A percentile compares a stretch with the other conserved stretches of the same genome.
These are phyloP conservation scores for Sicyos baderoa DNA, from an alignment of 306 rosid genomes.

Conservation along the genomic window DNA sequence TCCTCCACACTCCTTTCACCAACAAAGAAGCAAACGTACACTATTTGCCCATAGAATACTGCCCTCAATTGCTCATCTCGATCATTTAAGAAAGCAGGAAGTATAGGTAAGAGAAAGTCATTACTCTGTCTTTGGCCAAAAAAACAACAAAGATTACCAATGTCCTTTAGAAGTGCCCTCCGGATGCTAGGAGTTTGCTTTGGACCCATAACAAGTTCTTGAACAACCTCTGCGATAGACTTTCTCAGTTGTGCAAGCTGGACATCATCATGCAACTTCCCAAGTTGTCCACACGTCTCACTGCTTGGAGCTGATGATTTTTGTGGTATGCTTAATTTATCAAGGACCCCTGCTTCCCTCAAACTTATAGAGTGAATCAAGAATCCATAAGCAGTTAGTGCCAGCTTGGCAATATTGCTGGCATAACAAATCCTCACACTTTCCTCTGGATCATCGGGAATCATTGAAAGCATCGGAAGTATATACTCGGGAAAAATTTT, in stretches of 20 bases:
- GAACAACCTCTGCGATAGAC: slow-evolving; percentile 92
- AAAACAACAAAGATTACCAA: slow-evolving; percentile 83
- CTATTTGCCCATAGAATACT: slow-evolving; percentile 81
- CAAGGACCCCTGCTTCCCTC: slow-evolving; percentile 95
- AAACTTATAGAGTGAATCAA: slow-evolving; percentile 82
- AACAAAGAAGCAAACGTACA: slow-evolving; percentile 92
- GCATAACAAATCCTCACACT: slow-evolving; percentile 96
- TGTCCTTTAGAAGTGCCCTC: slow-evolving; percentile 92
- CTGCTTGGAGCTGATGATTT: slow-evolving; percentile 43
- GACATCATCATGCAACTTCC: slow-evolving; percentile 52
- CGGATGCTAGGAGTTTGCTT: slow-evolving; percentile 96
- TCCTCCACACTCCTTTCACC: slow-evolving; percentile 98
- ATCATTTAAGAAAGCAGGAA: slow-evolving; percentile 94
- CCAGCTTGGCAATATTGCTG: slow-evolving; percentile 84
- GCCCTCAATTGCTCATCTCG: slow-evolving; percentile 88
- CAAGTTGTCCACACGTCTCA: slow-evolving; percentile 55
- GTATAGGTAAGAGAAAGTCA: slow-evolving; percentile 83
- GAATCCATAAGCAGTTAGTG: slow-evolving; percentile 89
- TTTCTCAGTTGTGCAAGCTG: slow-evolving; percentile 80
- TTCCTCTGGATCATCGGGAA: slow-evolving; percentile 99
- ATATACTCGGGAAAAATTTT: slow-evolving; percentile 92
- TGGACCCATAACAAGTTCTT: slow-evolving; percentile 99
- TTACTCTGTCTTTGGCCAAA: slow-evolving; percentile 96
- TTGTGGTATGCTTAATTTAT: slow-evolving; percentile 56
- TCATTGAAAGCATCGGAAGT: slow-evolving; percentile 95